Base-by-base conservation (phyloP, 2,329 filamentous ascomycete species). In the Epichloe festucae region DNA sequence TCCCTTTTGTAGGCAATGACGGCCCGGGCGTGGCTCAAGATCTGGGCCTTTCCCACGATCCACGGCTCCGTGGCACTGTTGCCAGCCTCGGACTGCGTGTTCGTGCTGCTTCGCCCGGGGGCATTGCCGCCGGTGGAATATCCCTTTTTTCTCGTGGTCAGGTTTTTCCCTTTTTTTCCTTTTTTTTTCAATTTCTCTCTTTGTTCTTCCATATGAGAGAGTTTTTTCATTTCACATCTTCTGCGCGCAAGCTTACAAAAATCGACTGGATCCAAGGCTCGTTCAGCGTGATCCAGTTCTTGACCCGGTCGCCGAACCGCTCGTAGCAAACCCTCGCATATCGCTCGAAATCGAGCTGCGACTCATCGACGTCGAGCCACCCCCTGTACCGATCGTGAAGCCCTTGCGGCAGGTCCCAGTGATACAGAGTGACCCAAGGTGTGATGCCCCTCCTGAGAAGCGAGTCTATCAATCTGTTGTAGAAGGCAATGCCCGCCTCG, bases 351-450 rank as follows among this genome's bases (percentile, higher is more conserved):
- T 70, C 67, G 5, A 56, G 56, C 14, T 63, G 58, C 0, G 62
- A 62, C 47, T 67, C 58, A 2, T 60, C 56, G 5, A 61, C 61
- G 38, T 68, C 57, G 5, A 70, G 41, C 58, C 62, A 63, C 0
- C 66, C 67, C 0, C 67, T 64, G 5, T 70, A 70, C 0, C 66
- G 58, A 21, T 68, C 63, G 35, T 70, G 60, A 0, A 70, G 60
- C 0, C 47, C 60, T 14, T 67, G 66, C 0, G 68, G 68, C 0
- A 67, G 54, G 14, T 85, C 81, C 80, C 81, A 84, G 61, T 85
- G 82, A 59, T 78, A 83, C 1, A 85, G 68, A 0, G 82, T 85
- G 40, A 82, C 69, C 62, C 82, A 73, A 0, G 82, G 81, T 35
- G 71, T 73, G 54, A 85, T 82, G 21, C 74, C 78, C 11, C 75